Evolutionary conservation across 2,329 filamentous ascomycete genomes (phyloP), one percentile per base, ranked within the genome.

Genomic region (Lasiodiplodia citricola): DNA sequence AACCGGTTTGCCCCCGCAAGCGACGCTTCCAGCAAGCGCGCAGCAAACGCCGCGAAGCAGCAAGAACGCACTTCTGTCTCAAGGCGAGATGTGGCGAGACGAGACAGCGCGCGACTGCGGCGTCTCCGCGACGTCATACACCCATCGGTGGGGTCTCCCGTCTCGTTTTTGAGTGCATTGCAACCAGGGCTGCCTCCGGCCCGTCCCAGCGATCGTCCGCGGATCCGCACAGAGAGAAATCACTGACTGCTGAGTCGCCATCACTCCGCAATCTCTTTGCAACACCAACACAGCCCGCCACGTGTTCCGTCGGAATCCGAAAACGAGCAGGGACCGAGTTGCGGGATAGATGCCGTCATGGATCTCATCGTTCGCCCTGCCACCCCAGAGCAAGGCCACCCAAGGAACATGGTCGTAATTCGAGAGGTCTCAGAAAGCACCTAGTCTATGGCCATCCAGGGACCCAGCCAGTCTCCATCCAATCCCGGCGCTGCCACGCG

Each of bases 121-220:
- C 28, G 28, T 28, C 28, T 28, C n/a, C 14, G 55, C 56, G 25
- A 50, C 47, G 60, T 64, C 60, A 64, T 64, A 23, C 57, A 62
- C 23, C 58, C 35, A 50, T 23, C 37, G 58, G 41, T 51, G 37
- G 35, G 44, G 44, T 47, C 7, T 47, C 44, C 18, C 11, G 25
- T 28, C 44, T 31, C 4, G 56, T 38, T 35, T 35, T 35, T 35
- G 31, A 25, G 7, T 13, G 16, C n/a, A 23, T 35, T 41, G 57
- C 60, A 52, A 50, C 10, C 60, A 64, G 60, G 58, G 60, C 60
- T 21, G 52, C 25, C 44, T 35, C 60, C 60, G 60, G 60, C 47
- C 60, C 60, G 60, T 37, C 60, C 60, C 60, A 64, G 58, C 58
- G 60, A 64, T 64, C 60, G 60, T 31, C 60, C 37, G 60, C 13